These are phyloP conservation scores for Coemansia sp. DNA, from an alignment of 192 early-diverging fungal genomes.

Conservation along the genomic window DNA sequence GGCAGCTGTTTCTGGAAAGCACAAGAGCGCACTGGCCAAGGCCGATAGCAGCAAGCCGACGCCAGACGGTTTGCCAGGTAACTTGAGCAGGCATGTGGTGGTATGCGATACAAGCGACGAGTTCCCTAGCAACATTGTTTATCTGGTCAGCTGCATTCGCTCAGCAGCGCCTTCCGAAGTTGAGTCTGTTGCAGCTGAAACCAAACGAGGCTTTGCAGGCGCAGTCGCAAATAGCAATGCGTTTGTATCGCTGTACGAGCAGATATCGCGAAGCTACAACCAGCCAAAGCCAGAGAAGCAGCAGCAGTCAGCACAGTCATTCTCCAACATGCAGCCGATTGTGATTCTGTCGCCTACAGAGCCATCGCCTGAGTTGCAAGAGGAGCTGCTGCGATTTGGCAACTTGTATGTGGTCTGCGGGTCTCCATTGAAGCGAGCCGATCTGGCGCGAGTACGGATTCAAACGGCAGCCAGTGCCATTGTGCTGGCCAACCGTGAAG, in stretches of 20 bases:
- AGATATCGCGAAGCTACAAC: constrained; percentile 50
- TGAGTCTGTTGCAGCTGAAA: constrained; percentile 18
- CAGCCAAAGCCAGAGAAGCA: neutral
- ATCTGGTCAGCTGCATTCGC: constrained; percentile 65
- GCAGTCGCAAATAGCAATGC: neutral
- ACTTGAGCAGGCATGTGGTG: constrained; percentile 59
- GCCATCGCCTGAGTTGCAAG: constrained; percentile 40
- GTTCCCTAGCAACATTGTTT: constrained; percentile 66
- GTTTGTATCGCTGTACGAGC: constrained; percentile 48
- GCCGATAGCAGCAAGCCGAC: constrained; percentile 10
- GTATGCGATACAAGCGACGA: constrained; percentile 58
- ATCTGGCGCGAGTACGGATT: constrained; percentile 60
- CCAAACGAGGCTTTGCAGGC: neutral
- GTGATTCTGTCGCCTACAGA: constrained; percentile 59
- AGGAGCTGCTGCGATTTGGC: constrained; percentile 52
- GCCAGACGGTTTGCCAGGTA: constrained; percentile 30
- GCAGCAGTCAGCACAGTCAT: constrained; percentile 6
- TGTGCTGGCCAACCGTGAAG: constrained; percentile 57
- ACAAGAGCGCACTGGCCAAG: no score
- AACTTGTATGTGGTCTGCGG: constrained; percentile 59
- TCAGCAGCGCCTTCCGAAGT: constrained; percentile 53
- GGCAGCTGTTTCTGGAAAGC: neutral
- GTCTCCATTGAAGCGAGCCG: constrained; percentile 57
- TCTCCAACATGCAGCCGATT: constrained; percentile 53
- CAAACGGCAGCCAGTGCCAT: constrained; percentile 56